A percentile compares a stretch with the other conserved stretches of the same genome.
Conservation (phyloP, 1,284 basidiomycete species). For the Porphyrellus sp. region DNA sequence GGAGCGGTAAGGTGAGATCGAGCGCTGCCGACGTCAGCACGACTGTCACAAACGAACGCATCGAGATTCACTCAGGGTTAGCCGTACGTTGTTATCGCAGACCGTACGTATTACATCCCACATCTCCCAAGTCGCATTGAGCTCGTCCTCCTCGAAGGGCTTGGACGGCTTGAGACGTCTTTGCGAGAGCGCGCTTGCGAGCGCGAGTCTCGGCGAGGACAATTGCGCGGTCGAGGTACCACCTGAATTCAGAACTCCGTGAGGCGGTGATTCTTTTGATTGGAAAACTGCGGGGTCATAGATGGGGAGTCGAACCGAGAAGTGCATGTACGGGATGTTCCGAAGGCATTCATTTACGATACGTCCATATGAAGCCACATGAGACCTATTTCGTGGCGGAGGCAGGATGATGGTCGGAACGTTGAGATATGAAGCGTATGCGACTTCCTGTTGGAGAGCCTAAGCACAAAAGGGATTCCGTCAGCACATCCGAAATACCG, state of each 20-base stretch:
- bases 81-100: conserved; percentile 81
- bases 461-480: conserved; percentile 32
- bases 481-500: conserved; percentile 22
- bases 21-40: conserved; percentile 55
- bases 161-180: conserved; percentile 27
- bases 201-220: conserved; percentile 38
- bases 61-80: conserved; percentile 78
- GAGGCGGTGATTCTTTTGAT: conserved; percentile 31
- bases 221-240: conserved; percentile 24
- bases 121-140: conserved; percentile 93
- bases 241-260: conserved; percentile 22
- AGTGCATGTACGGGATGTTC: conserved; percentile 65
- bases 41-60: conserved; percentile 4
- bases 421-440: conserved; percentile 91
- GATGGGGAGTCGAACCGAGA: conserved; percentile 82
- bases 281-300: conserved; percentile 69
- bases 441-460: conserved; percentile 92
- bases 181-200: conserved; percentile 24
- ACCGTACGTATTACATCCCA: conserved; percentile 93
- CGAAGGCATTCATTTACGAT: conserved; percentile 79
- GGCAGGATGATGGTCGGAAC: conserved; percentile 85
- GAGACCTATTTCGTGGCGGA: conserved; percentile 81
- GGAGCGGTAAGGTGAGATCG: conserved; percentile 85
- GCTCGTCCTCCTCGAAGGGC: conserved; percentile 50
- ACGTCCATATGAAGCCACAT: conserved; percentile 90